Evolutionary conservation across 805 yeast genomes (phyloP).

Genomic region (Candida piceae): DNA sequence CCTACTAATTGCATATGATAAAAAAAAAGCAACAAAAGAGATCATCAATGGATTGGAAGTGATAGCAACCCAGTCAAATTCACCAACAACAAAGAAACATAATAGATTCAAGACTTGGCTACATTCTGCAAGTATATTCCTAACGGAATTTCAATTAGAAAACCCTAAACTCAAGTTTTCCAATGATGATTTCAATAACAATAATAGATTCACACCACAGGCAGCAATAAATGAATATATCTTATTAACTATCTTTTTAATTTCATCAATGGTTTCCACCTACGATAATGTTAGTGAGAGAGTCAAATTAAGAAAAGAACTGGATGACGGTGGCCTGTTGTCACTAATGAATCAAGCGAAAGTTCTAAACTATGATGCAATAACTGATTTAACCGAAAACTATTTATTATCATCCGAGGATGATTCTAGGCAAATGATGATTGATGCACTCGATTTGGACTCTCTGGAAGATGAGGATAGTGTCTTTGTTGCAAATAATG

Average conservation of each 20-base stretch:
- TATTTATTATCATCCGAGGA: slow-evolving; percentile 52
- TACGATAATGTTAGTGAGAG: slow-evolving; percentile 33
- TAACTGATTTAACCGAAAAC: slow-evolving; percentile 61
- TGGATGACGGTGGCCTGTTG: slow-evolving; percentile 53
- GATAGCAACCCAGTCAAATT: background rate
- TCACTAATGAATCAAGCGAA: slow-evolving; percentile 48
- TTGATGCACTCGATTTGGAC: slow-evolving; percentile 4
- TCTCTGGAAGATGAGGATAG: background rate
- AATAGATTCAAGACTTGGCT: slow-evolving; percentile 17
- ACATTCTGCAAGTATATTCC: slow-evolving; percentile 11
- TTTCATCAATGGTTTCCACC: slow-evolving; percentile 58
- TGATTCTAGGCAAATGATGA: slow-evolving; percentile 42
- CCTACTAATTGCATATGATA: slow-evolving; percentile 33
- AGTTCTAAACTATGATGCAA: slow-evolving; percentile 48
- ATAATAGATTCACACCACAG: slow-evolving; percentile 7
- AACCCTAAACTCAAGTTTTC: background rate
- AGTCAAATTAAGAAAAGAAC: slow-evolving; percentile 52
- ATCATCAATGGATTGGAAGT: slow-evolving; percentile 9
- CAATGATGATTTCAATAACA: background rate
- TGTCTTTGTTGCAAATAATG: slow-evolving; percentile 1
- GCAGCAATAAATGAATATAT: slow-evolving; percentile 49
- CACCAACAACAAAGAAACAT: background rate
- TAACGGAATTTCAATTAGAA: slow-evolving; percentile 7
- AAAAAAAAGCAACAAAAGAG: slow-evolving; percentile 11
- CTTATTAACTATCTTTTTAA: slow-evolving; percentile 61